phyloP scores from a whole-genome alignment of 2,329 filamentous ascomycete genomes.

The Aspergillus awamori region DNA sequence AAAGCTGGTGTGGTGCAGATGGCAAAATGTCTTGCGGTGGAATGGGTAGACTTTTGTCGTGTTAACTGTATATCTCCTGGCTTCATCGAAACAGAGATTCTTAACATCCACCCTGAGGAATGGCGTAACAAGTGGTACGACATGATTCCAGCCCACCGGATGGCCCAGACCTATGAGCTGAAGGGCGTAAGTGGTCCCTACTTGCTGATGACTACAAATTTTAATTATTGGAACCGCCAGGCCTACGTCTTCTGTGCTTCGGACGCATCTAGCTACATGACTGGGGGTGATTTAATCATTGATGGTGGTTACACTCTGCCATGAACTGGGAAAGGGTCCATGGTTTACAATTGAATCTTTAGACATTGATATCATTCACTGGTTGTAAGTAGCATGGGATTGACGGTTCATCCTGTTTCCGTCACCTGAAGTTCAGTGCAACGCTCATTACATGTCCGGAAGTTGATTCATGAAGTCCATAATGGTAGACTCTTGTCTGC shows the following conservation, averaged over 20 bases:
- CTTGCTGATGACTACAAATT: no score
- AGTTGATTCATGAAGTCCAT: no score
- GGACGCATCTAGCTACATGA: constrained; percentile 54
- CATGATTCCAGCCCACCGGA: constrained; percentile 43
- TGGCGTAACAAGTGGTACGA: constrained; percentile 38
- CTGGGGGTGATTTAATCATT: constrained; percentile 51
- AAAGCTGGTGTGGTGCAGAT: constrained; percentile 42
- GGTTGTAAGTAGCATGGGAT: no score
- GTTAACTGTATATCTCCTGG: constrained; percentile 48
- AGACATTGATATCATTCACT: no score
- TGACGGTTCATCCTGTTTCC: no score
- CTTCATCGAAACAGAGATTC: constrained; percentile 46
- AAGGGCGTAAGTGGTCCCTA: constrained; percentile 34
- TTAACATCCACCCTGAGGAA: constrained; percentile 36
- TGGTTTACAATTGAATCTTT: no score
- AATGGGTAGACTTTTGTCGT: constrained; percentile 44
- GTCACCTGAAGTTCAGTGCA: no score
- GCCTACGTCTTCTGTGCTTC: constrained; percentile 42
- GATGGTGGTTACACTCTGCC: constrained; percentile 51
- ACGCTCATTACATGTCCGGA: no score
- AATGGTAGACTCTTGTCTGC: no score
- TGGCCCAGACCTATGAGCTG: constrained; percentile 43
- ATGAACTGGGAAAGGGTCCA: constrained; percentile 6
- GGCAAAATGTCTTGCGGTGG: constrained; percentile 42
- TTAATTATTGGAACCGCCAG: background rate